Evolutionary conservation across 208 protist genomes (phyloP).

Genomic region (Trypanosoma lewisi): DNA sequence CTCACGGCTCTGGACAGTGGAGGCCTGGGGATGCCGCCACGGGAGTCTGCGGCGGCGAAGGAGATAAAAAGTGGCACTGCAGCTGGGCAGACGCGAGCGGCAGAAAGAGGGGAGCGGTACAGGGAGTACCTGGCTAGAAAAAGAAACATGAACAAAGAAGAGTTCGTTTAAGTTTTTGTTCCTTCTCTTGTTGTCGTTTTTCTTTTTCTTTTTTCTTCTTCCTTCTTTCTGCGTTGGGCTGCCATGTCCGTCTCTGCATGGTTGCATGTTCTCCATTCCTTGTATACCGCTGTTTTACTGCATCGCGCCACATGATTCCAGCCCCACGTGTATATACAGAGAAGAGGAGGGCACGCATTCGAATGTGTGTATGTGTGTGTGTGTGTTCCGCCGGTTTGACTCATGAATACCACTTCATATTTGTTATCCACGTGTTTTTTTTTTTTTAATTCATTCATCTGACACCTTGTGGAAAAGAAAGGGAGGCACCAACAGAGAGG

Average conservation of each 20-base stretch:
- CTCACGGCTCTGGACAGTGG: constrained; percentile 46
- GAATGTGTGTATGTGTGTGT: too few relatives aligned
- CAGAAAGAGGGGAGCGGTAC: constrained; percentile 57
- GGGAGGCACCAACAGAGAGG: too few relatives aligned
- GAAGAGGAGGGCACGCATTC: neutral
- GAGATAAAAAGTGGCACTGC: neutral
- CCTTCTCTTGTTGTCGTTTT: neutral
- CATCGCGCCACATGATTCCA: neutral
- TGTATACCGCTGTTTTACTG: constrained; percentile 14
- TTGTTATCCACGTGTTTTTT: constrained; percentile 7
- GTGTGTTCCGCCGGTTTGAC: too few relatives aligned
- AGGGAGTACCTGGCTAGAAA: constrained; percentile 61
- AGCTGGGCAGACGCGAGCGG: neutral
- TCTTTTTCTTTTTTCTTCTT: constrained; percentile 13
- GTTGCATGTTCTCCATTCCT: constrained; percentile 3
- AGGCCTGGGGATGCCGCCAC: neutral
- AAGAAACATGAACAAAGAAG: constrained; percentile 1
- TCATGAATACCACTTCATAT: too few relatives aligned
- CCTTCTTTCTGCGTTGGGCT: neutral
- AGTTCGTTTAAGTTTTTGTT: constrained; percentile 1
- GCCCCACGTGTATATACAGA: too few relatives aligned
- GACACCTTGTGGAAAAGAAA: too few relatives aligned
- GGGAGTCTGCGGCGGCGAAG: neutral
- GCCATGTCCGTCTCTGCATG: neutral
- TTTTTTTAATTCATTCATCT: too few relatives aligned